Conservation (phyloP, 441 rosid species). For the Erodium trifolium region DNA sequence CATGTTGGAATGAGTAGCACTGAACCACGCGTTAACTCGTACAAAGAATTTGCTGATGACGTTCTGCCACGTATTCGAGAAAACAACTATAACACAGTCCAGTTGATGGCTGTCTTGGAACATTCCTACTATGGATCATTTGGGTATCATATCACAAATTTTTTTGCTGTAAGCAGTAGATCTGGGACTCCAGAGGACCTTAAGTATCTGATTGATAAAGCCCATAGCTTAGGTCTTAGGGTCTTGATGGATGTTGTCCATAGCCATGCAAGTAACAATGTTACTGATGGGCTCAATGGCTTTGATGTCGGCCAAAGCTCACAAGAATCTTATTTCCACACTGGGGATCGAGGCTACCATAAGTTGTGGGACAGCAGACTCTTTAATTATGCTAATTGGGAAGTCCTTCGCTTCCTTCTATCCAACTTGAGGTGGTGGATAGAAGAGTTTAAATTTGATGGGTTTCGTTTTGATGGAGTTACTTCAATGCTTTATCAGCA, state of each 20-base stretch:
- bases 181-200: conserved; percentile 85
- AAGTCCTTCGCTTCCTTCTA: conserved; percentile 74
- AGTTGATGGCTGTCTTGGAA: conserved; percentile 80
- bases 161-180: conserved; percentile 76
- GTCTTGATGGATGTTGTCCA: conserved; percentile 76
- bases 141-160: conserved; percentile 76
- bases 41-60: conserved; percentile 70
- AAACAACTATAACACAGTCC: conserved; percentile 66
- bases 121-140: conserved; percentile 82
- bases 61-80: conserved; percentile 67
- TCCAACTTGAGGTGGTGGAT: conserved; percentile 87
- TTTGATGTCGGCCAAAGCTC: conserved; percentile 76
- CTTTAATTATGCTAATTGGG: conserved; percentile 82
- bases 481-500: conserved; percentile 85
- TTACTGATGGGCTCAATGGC: conserved; percentile 79
- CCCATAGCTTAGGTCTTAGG: conserved; percentile 65
- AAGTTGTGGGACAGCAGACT: conserved; percentile 73
- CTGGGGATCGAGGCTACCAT: conserved; percentile 71
- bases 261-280: conserved; percentile 76
- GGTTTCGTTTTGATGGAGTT: conserved; percentile 75
- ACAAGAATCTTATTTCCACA: conserved; percentile 68
- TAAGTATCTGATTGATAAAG: conserved; percentile 75
- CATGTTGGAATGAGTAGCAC: conserved; percentile 87
- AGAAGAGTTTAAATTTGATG: conserved; percentile 73
- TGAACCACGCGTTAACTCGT: conserved; percentile 57